phyloP scores from a whole-genome alignment of 805 yeast species.

The Saturnispora bothae region DNA sequence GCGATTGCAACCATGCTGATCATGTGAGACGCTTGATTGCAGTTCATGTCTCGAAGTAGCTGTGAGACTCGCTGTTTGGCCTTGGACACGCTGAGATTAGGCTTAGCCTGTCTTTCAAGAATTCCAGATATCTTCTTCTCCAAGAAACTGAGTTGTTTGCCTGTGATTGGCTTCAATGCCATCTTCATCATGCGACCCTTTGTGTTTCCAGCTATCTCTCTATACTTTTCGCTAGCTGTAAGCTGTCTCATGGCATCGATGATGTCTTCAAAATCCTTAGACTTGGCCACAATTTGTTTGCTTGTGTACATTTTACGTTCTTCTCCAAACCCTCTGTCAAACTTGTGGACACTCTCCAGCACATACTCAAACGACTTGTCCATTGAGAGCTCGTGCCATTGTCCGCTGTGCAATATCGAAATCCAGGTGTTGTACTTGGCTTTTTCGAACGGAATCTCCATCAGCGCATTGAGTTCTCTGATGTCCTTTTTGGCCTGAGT shows the following conservation, averaged over 20 bases:
- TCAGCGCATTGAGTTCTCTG: constrained; percentile 8
- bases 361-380: constrained; percentile 3
- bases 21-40: constrained; percentile 21
- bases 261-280: constrained; percentile 4
- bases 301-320: not conserved
- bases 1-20: constrained; percentile 25
- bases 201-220: no score
- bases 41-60: constrained; percentile 15
- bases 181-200: not conserved
- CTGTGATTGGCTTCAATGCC: not conserved
- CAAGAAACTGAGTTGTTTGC: not conserved
- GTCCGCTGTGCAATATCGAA: not conserved
- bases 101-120: constrained; percentile 1
- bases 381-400: constrained; percentile 11
- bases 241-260: not conserved
- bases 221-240: no score
- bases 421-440: constrained; percentile 8
- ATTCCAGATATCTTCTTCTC: not conserved
- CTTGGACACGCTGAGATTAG: constrained; percentile 15
- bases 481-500: not conserved
- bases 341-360: constrained; percentile 10
- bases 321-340: not conserved
- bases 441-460: constrained; percentile 8
- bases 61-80: constrained; percentile 13
- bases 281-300: not conserved